Base-by-base conservation (phyloP, 129 eudicot species). In the Mikania micrantha region DNA sequence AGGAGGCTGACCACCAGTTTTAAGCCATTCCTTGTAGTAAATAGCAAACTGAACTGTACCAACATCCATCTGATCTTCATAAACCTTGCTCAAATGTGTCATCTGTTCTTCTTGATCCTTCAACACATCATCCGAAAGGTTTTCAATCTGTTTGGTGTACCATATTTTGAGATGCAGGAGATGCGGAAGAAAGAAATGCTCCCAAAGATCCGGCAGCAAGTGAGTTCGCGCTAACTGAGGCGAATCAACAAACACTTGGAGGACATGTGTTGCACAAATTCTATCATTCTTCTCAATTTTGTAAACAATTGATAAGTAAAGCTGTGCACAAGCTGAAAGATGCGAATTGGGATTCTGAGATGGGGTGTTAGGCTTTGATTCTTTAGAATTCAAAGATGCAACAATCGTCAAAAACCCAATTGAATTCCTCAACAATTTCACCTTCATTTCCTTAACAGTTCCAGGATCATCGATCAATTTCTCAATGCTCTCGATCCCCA, bases 151-250 rank as follows among this genome's bases (percentile, higher is more conserved):
- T 29, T 71, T 73, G 6, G 57, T 64, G 56, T 76, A 81, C 96
- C 96, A 88, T 66, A 85, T 78, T 80, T 85, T 85, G 44, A 88
- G 48, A 69, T 88, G 96, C 16, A 88, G 85, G 3, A 88, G 87
- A 63, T 88, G 92, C 7, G 96, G 96, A 28, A 88, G 85, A 74
- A 88, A 88, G 61, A 88, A 79, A 77, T 88, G 96, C 24, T 85
- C 90, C 96, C 96, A 88, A 77, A 88, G 81, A 13, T 88, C 96
- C 11, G 92, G 87, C 34, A 88, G 61, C 85, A 88, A 76, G 28
- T 78, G 93, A 0, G 76, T 74, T 15, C 93, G 80, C 16, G 90
- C 93, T 22, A 88, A 74, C 22, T 52, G 78, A 22, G 96, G 96
- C 8, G 93, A 79, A 68, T 85, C 93, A 32, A 75, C 70, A 36